Evolutionary conservation across 495 filamentous ascomycete species (phyloP), one percentile per base, ranked within the genome.

Genomic region (Penicillium maclennaniae): DNA sequence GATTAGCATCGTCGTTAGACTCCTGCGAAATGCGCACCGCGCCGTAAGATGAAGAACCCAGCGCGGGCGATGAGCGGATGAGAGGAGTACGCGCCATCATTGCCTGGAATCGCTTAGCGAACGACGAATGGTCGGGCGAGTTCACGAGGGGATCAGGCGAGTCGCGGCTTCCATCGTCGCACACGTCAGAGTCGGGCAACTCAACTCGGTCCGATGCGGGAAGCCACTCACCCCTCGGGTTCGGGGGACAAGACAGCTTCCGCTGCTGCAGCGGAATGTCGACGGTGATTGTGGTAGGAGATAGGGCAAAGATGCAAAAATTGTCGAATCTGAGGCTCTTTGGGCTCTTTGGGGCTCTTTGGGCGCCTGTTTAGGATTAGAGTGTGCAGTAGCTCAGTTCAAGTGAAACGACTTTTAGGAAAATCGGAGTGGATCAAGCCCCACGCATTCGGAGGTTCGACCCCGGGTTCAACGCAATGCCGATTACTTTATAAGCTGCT

Each of bases 31-130:
- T 61, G 17, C 74, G 77, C 20, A 81, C 71, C 25, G 80, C 77
- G 48, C 83, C 81, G 60, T 86, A 85, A 15, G 79, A 80, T 23
- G 79, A 79, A 20, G 76, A 79, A 26, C 67, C 73, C 63, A 79
- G 75, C 16, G 79, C 80, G 45, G 81, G 79, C 53, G 82, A 79
- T 49, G 80, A 78, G 55, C 81, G 82, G 51, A 86, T 66, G 28
- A 83, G 75, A 39, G 72, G 79, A 42, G 71, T 68, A 60, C 74
- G 75, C 53, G 78, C 82, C 82, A 85, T 85, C 60, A 67, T 58
- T 53, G 34, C 49, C 49, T 53, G 43, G 38, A 57, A 26, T 20
- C 46, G 65, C 41, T 60, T 57, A 23, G 43, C 49, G 52, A 66
- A 4, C 17, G 63, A 67, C 37, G 44, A 26, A 47, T 42, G 41